phyloP scores from a whole-genome alignment of 208 protist genomes.

The Novymonas esmeraldas region DNA sequence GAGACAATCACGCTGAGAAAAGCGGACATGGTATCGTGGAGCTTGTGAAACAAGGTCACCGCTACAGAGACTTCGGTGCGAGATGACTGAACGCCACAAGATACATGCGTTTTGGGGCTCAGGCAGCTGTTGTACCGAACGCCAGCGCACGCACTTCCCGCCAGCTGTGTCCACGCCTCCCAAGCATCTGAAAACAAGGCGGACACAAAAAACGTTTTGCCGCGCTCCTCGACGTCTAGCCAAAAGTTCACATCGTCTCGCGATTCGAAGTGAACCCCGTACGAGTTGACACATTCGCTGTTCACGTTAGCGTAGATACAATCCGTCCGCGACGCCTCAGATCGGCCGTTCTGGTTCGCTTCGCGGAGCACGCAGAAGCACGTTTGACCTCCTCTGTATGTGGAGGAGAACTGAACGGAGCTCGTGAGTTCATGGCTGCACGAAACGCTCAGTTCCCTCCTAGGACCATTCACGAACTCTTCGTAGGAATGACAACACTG shows the following conservation, averaged over 20 bases:
- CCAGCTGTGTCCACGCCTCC: slow-evolving; percentile 27
- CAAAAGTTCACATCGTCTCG: slow-evolving; percentile 25
- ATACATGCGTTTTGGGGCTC: neutral
- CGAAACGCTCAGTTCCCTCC: neutral
- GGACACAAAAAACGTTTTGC: slow-evolving; percentile 19
- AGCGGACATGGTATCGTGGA: neutral
- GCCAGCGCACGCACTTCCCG: slow-evolving; percentile 16
- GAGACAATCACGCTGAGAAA: slow-evolving; percentile 16
- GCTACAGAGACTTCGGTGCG: slow-evolving; percentile 11
- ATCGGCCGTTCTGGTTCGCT: neutral
- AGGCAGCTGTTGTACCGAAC: slow-evolving; percentile 9
- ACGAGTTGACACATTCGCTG: neutral
- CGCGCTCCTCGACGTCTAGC: slow-evolving; percentile 3
- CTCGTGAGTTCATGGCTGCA: slow-evolving; percentile 6
- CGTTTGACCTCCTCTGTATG: neutral
- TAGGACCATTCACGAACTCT: slow-evolving; percentile 3
- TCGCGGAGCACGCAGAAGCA: slow-evolving; percentile 7
- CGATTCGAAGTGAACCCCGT: slow-evolving; percentile 24
- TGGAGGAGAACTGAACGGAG: neutral
- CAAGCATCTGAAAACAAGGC: slow-evolving; percentile 22
- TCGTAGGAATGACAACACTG: slow-evolving; percentile 12
- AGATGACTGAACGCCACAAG: slow-evolving; percentile 21
- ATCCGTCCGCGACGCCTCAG: neutral
- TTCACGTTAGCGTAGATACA: slow-evolving; percentile 3
- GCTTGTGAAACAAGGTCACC: slow-evolving; percentile 6